These are phyloP conservation scores for Arthrobotrys megalospora DNA, from an alignment of 2,329 filamentous ascomycete species.

Conservation along the genomic window DNA sequence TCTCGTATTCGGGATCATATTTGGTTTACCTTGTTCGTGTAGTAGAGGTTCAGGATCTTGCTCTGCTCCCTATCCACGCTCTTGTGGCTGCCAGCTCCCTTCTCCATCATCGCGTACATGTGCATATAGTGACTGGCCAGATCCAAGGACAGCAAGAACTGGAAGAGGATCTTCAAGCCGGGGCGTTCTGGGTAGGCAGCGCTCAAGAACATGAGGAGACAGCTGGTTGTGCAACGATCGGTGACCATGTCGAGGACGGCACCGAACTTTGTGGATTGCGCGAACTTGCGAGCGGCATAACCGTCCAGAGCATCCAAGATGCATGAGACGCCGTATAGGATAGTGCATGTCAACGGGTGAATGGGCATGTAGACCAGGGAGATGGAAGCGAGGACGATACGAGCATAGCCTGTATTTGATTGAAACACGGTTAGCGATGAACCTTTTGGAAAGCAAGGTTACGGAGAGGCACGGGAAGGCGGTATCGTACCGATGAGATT, in stretches of 20 bases:
- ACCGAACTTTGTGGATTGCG: slow-evolving; percentile 95
- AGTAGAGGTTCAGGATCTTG: slow-evolving; percentile 93
- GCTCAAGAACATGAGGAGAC: slow-evolving; percentile 92
- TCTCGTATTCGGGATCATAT: slow-evolving; percentile 16
- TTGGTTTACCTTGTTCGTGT: slow-evolving; percentile 87
- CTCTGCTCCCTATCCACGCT: slow-evolving; percentile 89
- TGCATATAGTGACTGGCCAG: slow-evolving; percentile 98
- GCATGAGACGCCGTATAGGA: slow-evolving; percentile 93
- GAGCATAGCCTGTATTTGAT: slow-evolving; percentile 76
- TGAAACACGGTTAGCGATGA: slow-evolving; percentile 19
- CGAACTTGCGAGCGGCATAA: slow-evolving; percentile 86
- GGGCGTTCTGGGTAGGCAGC: slow-evolving; percentile 81
- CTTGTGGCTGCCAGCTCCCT: slow-evolving; percentile 80
- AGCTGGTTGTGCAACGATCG: slow-evolving; percentile 95
- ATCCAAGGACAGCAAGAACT: slow-evolving; percentile 91
- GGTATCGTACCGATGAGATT: slow-evolving; percentile 72
- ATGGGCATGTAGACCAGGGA: slow-evolving; percentile 99
- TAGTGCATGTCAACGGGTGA: slow-evolving; percentile 93
- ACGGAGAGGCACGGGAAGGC: slow-evolving; percentile 1
- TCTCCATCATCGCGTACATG: slow-evolving; percentile 76
- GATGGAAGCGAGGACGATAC: slow-evolving; percentile 85
- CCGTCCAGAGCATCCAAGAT: slow-evolving; percentile 96
- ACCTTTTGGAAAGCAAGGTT: neutral
- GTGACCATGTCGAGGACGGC: slow-evolving; percentile 99
- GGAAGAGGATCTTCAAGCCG: slow-evolving; percentile 93